A percentile compares a stretch with the other conserved stretches of the same genome.
These are phyloP conservation scores for Cryptosporidium sp. DNA, from an alignment of 169 alveolate genomes.

Conservation along the genomic window DNA sequence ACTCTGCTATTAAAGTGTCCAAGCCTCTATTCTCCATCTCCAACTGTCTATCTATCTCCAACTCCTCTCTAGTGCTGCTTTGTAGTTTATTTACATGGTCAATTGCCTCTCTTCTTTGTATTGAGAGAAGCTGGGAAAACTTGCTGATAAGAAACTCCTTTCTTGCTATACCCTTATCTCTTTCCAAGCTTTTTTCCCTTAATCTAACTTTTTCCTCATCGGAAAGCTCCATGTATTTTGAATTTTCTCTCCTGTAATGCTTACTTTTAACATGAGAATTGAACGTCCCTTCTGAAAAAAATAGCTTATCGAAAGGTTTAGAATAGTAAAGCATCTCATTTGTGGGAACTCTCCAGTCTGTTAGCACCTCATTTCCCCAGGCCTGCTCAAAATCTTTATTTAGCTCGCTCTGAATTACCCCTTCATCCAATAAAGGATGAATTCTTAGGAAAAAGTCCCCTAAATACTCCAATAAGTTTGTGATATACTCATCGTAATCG, in stretches of 20 bases:
- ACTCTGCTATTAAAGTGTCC: constrained; percentile 56
- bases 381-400: constrained; percentile 80
- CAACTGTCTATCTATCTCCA: constrained; percentile 80
- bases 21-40: constrained; percentile 64
- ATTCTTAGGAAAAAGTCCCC: constrained; percentile 79
- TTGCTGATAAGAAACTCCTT: constrained; percentile 86
- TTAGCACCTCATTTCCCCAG: constrained; percentile 79
- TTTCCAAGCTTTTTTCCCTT: constrained; percentile 81
- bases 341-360: constrained; percentile 84
- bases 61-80: constrained; percentile 84
- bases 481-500: constrained; percentile 81
- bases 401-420: constrained; percentile 77
- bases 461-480: constrained; percentile 79
- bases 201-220: constrained; percentile 83
- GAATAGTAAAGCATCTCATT: constrained; percentile 81
- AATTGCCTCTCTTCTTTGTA: constrained; percentile 88
- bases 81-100: constrained; percentile 89
- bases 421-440: constrained; percentile 82
- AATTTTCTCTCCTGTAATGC: constrained; percentile 81
- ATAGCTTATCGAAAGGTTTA: constrained; percentile 84
- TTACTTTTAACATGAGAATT: constrained; percentile 78
- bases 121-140: constrained; percentile 86
- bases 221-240: constrained; percentile 84
- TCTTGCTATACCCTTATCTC: constrained; percentile 85
- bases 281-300: constrained; percentile 79